Conservation (phyloP, 2,329 filamentous ascomycete genomes). For the Pseudogymnoascus sp. region DNA sequence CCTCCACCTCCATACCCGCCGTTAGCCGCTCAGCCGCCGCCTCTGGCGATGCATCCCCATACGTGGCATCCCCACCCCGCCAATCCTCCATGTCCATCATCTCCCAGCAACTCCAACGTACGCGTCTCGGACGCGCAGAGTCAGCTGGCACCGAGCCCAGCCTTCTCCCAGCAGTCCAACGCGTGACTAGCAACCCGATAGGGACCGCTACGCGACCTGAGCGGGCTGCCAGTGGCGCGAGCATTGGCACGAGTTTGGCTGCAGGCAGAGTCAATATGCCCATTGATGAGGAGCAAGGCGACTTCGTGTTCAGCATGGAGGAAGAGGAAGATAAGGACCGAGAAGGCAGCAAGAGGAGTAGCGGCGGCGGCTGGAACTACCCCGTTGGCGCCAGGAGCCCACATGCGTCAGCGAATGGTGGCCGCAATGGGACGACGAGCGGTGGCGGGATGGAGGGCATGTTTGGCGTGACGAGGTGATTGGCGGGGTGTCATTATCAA, state of each 20-base stretch:
- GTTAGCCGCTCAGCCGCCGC: conserved; percentile 24
- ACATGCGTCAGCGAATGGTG: conserved; percentile 11
- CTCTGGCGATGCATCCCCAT: conserved; percentile 27
- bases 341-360: conserved; percentile 39
- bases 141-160: conserved; percentile 38
- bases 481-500: neutral
- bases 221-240: conserved; percentile 49
- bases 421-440: conserved; percentile 8
- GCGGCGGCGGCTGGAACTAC: conserved; percentile 27
- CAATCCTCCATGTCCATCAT: conserved; percentile 48
- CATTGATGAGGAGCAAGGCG: conserved; percentile 57
- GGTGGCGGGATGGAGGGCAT: conserved; percentile 12
- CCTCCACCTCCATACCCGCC: conserved; percentile 35
- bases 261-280: conserved; percentile 54
- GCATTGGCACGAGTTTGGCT: conserved; percentile 39
- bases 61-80: conserved; percentile 28
- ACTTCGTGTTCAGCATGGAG: conserved; percentile 61
- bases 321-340: conserved; percentile 49
- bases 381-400: conserved; percentile 20
- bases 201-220: conserved; percentile 39
- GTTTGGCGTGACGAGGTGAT: conserved; percentile 12
- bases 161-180: conserved; percentile 40
- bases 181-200: conserved; percentile 35
- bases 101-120: conserved; percentile 56
- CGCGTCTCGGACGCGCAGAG: conserved; percentile 42